phyloP scores from a whole-genome alignment of 202 grass and related monocot genomes.

The Schoenoplectus tabernaemontani region DNA sequence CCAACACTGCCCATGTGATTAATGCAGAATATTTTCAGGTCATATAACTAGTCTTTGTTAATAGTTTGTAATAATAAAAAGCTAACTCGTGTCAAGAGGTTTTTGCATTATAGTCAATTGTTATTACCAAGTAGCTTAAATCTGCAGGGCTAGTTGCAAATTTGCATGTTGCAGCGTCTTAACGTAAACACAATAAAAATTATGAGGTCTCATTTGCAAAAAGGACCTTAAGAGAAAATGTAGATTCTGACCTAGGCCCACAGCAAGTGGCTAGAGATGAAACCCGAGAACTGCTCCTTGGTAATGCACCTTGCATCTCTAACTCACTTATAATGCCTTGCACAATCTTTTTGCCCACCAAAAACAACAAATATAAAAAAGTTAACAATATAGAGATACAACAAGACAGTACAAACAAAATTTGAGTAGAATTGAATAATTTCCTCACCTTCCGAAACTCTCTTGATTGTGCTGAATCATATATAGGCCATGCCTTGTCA shows the following conservation, averaged over 20 bases:
- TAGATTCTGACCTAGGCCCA: slow-evolving; percentile 60
- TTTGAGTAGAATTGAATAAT: neutral
- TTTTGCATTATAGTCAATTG: neutral
- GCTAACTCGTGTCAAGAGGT: neutral
- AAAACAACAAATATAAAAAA: slow-evolving; percentile 19
- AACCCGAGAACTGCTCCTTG: slow-evolving; percentile 98
- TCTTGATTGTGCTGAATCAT: slow-evolving; percentile 85
- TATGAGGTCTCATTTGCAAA: neutral
- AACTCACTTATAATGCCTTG: slow-evolving; percentile 99
- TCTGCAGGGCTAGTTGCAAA: neutral
- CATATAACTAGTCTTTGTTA: neutral
- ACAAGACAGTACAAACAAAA: slow-evolving; percentile 3
- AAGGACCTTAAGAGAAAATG: slow-evolving; percentile 1
- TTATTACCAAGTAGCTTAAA: neutral
- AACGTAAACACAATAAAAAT: neutral
- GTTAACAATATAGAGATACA: slow-evolving; percentile 5
- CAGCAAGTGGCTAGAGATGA: slow-evolving; percentile 96
- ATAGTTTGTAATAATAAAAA: no score
- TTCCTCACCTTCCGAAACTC: slow-evolving; percentile 90
- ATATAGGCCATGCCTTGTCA: slow-evolving; percentile 97
- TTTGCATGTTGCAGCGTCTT: neutral
- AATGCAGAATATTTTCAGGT: neutral
- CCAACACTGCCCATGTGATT: neutral
- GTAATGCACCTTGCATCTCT: slow-evolving; percentile 84
- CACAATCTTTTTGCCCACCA: slow-evolving; percentile 57